Evolutionary conservation across 768 basidiomycete species (phyloP).

Genomic region (Hirschioporus abietinus): DNA sequence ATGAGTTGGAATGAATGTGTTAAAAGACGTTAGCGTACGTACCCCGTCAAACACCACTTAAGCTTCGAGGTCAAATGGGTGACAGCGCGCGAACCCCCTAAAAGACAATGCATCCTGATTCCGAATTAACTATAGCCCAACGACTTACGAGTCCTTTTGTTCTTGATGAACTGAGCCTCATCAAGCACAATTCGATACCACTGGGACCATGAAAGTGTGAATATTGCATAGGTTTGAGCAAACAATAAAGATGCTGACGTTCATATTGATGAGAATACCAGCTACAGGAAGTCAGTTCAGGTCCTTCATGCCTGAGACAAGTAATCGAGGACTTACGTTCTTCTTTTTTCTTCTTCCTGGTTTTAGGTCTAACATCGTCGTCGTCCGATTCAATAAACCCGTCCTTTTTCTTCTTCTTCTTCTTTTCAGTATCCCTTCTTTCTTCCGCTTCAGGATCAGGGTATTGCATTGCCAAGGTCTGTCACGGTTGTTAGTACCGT

Average conservation of each 20-base stretch:
- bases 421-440: constrained; percentile 31
- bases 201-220: constrained; percentile 20
- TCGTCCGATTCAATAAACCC: constrained; percentile 23
- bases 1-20: neutral
- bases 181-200: constrained; percentile 51
- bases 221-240: neutral
- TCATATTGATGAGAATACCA: constrained; percentile 46
- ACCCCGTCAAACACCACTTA: constrained; percentile 69
- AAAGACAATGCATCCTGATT: neutral
- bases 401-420: constrained; percentile 14
- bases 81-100: constrained; percentile 50
- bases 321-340: constrained; percentile 18
- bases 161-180: constrained; percentile 48
- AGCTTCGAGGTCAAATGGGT: constrained; percentile 45
- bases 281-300: constrained; percentile 18
- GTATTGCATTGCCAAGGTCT: constrained; percentile 59
- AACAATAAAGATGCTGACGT: constrained; percentile 26
- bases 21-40: constrained; percentile 15
- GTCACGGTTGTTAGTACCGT: neutral
- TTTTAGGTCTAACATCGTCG: constrained; percentile 12
- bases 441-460: constrained; percentile 38
- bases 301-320: constrained; percentile 27
- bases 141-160: constrained; percentile 36
- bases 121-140: neutral
- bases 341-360: constrained; percentile 32